Evolutionary conservation across 192 early-diverging fungal genomes (phyloP).

Genomic region (Mortierella antarctica): DNA sequence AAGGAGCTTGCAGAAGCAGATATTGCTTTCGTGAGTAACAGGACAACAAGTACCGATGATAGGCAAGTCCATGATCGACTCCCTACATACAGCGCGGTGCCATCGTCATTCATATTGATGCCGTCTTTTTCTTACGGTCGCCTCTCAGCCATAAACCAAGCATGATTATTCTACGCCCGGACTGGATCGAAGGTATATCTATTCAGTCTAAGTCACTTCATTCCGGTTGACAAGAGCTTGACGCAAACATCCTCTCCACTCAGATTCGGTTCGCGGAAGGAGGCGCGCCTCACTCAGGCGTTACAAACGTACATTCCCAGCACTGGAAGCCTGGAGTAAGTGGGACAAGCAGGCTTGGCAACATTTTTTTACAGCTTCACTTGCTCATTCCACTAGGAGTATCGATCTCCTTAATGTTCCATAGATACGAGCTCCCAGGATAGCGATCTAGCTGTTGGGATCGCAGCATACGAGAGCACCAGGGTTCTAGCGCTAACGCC

Average conservation of each 20-base stretch:
- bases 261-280: conserved; percentile 22
- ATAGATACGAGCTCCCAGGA: conserved; percentile 8
- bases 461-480: conserved; percentile 26
- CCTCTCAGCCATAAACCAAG: conserved; percentile 3
- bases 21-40: conserved; percentile 38
- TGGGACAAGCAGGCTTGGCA: neutral
- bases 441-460: conserved; percentile 12
- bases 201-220: neutral
- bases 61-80: neutral
- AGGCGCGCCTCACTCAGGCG: conserved; percentile 20
- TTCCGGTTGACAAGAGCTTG: too few species aligned
- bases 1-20: conserved; percentile 20
- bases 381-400: too few species aligned
- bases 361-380: neutral
- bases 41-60: neutral
- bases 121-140: neutral
- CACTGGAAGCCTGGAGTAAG: conserved; percentile 21
- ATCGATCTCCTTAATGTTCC: too few species aligned
- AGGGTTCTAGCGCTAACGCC: conserved; percentile 11
- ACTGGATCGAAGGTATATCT: conserved; percentile 40
- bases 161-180: conserved; percentile 39
- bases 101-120: too few species aligned
- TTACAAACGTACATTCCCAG: conserved; percentile 27
- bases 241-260: neutral
- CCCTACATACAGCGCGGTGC: too few species aligned